These are phyloP conservation scores for Trichophyton rubrum DNA, from an alignment of 2,329 filamentous ascomycete genomes.

Conservation along the genomic window DNA sequence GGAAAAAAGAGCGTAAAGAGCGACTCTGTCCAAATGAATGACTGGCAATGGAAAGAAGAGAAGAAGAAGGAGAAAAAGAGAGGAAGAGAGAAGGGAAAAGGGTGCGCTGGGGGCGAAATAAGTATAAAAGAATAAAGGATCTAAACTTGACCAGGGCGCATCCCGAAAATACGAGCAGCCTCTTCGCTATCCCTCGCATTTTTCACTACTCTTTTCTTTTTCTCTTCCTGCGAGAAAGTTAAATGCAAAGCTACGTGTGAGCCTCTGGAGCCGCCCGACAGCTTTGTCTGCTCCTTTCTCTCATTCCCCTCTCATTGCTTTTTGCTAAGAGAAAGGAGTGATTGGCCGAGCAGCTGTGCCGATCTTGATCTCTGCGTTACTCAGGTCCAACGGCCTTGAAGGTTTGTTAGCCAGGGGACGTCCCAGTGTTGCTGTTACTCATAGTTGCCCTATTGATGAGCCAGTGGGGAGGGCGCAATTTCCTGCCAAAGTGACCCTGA, in stretches of 20 bases:
- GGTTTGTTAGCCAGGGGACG: no score
- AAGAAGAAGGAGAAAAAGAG: conserved; percentile 3
- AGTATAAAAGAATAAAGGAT: not conserved
- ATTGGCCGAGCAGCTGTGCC: not conserved
- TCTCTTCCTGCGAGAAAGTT: not conserved
- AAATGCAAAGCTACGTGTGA: not conserved
- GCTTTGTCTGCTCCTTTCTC: not conserved
- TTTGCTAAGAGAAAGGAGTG: not conserved
- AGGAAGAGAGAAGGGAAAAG: not conserved
- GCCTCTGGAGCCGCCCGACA: not conserved
- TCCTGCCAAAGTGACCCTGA: not conserved
- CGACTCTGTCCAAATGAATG: not conserved
- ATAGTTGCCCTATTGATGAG: not conserved
- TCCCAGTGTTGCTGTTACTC: not conserved
- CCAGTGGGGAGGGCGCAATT: not conserved
- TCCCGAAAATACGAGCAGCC: not conserved
- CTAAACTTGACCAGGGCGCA: not conserved
- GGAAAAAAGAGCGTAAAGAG: conserved; percentile 7
- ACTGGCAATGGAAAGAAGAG: conserved; percentile 9
- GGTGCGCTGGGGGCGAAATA: not conserved
- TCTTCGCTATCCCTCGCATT: not conserved
- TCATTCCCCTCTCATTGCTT: not conserved
- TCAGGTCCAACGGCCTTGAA: no score
- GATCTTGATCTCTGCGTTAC: no score
- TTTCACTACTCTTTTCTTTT: not conserved